Percentiles rank a stretch among this genome's conserved stretches.
Conservation (phyloP, 2,329 filamentous ascomycete genomes). For the Exserohilum rostratum region DNA sequence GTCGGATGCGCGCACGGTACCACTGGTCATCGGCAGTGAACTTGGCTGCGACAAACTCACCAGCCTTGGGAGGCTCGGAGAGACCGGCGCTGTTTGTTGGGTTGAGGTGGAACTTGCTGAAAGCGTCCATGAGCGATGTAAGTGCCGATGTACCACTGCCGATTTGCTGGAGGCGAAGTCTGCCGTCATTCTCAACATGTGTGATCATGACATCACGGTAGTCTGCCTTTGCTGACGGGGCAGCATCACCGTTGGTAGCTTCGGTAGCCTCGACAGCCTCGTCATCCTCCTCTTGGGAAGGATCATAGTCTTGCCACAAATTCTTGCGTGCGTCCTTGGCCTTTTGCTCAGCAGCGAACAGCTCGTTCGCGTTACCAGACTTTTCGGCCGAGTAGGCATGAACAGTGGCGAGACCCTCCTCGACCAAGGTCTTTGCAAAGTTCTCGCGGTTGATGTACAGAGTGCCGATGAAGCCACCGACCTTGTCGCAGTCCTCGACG, state of each 20-base stretch:
- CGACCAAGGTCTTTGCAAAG: conserved; percentile 89
- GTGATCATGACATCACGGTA: conserved; percentile 95
- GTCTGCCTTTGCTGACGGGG: conserved; percentile 74
- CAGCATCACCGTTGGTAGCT: conserved; percentile 58
- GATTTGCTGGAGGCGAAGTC: conserved; percentile 89
- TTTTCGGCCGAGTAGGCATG: conserved; percentile 97
- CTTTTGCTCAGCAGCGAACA: conserved; percentile 83
- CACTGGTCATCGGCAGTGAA: conserved; percentile 90
- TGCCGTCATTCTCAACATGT: conserved; percentile 81
- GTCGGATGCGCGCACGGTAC: conserved; percentile 90
- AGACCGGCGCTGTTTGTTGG: conserved; percentile 78
- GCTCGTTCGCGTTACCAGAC: conserved; percentile 84
- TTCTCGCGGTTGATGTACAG: conserved; percentile 94
- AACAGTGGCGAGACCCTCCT: conserved; percentile 91
- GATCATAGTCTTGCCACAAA: conserved; percentile 93
- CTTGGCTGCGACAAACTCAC: conserved; percentile 87
- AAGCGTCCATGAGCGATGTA: conserved; percentile 86
- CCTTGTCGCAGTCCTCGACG: conserved; percentile 92
- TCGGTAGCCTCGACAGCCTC: conserved; percentile 53
- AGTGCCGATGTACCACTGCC: conserved; percentile 84
- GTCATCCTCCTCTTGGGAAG: conserved; percentile 76
- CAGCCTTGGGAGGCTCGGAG: conserved; percentile 79
- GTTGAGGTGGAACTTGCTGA: conserved; percentile 88
- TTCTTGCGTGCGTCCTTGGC: conserved; percentile 90
- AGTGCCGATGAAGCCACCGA: conserved; percentile 95